Evolutionary conservation across 805 yeast genomes (phyloP), one percentile per base, ranked within the genome.

Genomic region (Saturnispora sekii): DNA sequence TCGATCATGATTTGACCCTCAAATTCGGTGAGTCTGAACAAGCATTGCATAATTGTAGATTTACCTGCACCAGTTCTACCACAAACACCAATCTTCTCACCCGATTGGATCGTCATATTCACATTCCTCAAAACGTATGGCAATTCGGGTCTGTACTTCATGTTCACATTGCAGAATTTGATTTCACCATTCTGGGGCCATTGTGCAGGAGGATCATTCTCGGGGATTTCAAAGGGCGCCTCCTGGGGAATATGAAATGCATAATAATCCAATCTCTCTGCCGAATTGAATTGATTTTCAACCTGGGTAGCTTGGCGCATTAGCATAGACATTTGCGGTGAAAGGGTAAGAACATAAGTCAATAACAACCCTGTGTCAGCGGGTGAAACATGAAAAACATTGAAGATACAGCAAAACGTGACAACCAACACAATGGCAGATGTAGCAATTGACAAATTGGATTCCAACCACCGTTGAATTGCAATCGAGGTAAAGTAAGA

Each of bases 41-140:
- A 60, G 1, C 84, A 82, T 7, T 78, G 70, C 79, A 79, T 79
- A 40, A 79, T 76, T 3, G 84, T 72, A 2, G 80, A 67, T 62
- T 79, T 79, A 40, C 95, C 95, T 3, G 95, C 94, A 53, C 95
- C 95, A 0, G 95, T 85, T 59, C 95, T 73, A 35, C 95, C 95
- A 67, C 90, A 83, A 45, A 85, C 79, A 43, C 95, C 95, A 52
- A 85, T 73, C 56, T 82, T 84, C 59, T 84, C 85, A 12, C 72
- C 66, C 0, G 81, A 72, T 10, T 67, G 59, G 39, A 83, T 67
- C 6, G 49, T 63, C 51, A 70, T 55, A 17, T 53, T 60, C 48
- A 79, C 52, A 46, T 70, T 56, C 45, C 70, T 74, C 56, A 79
- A 64, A 4, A 77, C 85, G 32, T 70, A 59, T 5, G 85, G 85